Evolutionary conservation across 352 stramenopile genomes (phyloP).

Genomic region (Pythium utonaiense): DNA sequence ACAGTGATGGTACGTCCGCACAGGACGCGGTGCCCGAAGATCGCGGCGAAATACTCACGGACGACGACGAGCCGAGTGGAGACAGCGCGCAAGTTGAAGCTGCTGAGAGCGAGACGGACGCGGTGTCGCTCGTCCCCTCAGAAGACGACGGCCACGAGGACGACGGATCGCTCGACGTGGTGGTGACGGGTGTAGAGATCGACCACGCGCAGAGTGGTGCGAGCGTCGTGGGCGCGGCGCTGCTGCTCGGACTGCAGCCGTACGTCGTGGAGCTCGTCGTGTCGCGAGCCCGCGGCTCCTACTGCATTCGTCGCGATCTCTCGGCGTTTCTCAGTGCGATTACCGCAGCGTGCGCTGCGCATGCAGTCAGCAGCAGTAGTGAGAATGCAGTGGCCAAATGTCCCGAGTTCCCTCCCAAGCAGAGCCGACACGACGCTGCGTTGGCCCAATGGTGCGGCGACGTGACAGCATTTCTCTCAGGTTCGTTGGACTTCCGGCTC

Average conservation of each 20-base stretch:
- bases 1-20: neutral
- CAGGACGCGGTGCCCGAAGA: neutral
- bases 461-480: constrained; percentile 55
- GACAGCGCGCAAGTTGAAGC: constrained; percentile 13
- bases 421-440: constrained; percentile 39
- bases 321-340: constrained; percentile 39
- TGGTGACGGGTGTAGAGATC: constrained; percentile 61
- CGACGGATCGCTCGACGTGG: constrained; percentile 48
- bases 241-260: constrained; percentile 23
- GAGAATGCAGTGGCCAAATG: constrained; percentile 2
- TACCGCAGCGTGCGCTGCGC: neutral
- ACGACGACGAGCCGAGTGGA: neutral
- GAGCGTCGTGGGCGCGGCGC: constrained; percentile 24
- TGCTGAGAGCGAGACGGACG: constrained; percentile 7
- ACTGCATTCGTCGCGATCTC: constrained; percentile 50
- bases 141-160: constrained; percentile 18
- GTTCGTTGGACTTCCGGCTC: too few relatives aligned
- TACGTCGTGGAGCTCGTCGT: constrained; percentile 66
- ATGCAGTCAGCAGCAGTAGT: neutral
- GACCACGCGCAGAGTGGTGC: constrained; percentile 13
- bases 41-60: neutral
- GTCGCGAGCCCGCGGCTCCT: constrained; percentile 42
- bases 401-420: constrained; percentile 51
- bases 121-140: constrained; percentile 10
- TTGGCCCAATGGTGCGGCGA: constrained; percentile 67